Evolutionary conservation across 768 basidiomycete species (phyloP), one percentile per base, ranked within the genome.

Genomic region (Naematelia aurantialba): DNA sequence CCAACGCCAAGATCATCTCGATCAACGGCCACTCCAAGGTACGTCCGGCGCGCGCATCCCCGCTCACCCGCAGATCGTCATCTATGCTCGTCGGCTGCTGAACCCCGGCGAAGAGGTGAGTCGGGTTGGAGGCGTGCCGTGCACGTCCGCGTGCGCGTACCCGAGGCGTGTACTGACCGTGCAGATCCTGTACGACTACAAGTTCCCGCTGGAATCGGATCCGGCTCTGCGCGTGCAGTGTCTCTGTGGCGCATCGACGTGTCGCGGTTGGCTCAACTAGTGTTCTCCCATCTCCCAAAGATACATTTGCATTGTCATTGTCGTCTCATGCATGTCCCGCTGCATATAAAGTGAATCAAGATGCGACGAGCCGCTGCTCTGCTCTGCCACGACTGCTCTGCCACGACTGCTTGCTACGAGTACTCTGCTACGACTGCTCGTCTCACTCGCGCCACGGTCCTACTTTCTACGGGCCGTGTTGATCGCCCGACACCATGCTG

Each of bases 121-220:
- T n/a, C n/a, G n/a, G n/a, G n/a, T 53, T 94, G 79, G 90, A 89
- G 86, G 80, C n/a, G n/a, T 19, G n/a, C n/a, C n/a, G n/a, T n/a
- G n/a, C n/a, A n/a, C n/a, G n/a, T 44, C 45, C 45, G 11, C 12
- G 11, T 48, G 10, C 17, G 25, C 21, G 21, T 48, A 48, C 17
- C n/a, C n/a, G n/a, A n/a, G n/a, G n/a, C n/a, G n/a, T n/a, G n/a
- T n/a, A n/a, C 30, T 55, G 48, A 24, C 56, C 54, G 27, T n/a
- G n/a, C 10, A 65, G 63, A 70, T 72, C 30, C 44, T 67, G 26
- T 69, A 72, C 92, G 92, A 99, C 81, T 99, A 99, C 79, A 93
- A 98, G 79, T 99, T 99, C 81, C 94, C 96, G 45, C 88, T 96
- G 74, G 96, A 99, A 80, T 90, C 96, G 87, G 93, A 69, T 88